These are phyloP conservation scores for Agaricus sinodeliciosus DNA, from an alignment of 768 basidiomycete species.

Conservation along the genomic window DNA sequence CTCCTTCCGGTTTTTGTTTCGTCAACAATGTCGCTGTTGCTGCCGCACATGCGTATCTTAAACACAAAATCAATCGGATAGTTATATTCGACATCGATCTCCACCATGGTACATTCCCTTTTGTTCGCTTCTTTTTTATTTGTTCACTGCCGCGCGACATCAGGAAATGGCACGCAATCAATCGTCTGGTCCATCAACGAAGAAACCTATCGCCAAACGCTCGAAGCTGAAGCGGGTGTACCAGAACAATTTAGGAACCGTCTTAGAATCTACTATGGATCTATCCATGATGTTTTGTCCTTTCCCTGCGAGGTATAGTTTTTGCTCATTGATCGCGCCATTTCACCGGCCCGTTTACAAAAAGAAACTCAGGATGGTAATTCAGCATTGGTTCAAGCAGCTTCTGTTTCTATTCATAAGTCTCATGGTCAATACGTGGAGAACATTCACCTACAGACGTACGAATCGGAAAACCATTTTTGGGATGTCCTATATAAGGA, in stretches of 20 bases:
- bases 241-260: conserved; percentile 28
- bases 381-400: conserved; percentile 70
- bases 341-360: not conserved
- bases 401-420: conserved; percentile 73
- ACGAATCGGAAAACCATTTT: conserved; percentile 67
- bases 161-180: conserved; percentile 93
- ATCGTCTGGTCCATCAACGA: conserved; percentile 90
- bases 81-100: conserved; percentile 91
- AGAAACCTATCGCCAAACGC: conserved; percentile 65
- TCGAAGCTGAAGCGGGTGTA: conserved; percentile 44
- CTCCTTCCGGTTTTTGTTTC: conserved; percentile 91
- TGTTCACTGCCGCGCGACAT: not conserved
- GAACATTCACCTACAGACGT: conserved; percentile 78
- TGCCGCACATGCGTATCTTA: conserved; percentile 84
- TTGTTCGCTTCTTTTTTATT: not conserved
- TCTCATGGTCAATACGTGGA: conserved; percentile 85
- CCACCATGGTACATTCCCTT: conserved; percentile 59
- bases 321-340: not conserved
- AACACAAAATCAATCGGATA: conserved; percentile 69
- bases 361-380: conserved; percentile 64
- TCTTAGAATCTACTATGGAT: conserved; percentile 78
- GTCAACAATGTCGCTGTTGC: conserved; percentile 90
- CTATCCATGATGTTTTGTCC: conserved; percentile 88
- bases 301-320: conserved; percentile 80
- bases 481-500: conserved; percentile 66